phyloP scores from a whole-genome alignment of 345 rosid genomes.

The Trapa incisa region DNA sequence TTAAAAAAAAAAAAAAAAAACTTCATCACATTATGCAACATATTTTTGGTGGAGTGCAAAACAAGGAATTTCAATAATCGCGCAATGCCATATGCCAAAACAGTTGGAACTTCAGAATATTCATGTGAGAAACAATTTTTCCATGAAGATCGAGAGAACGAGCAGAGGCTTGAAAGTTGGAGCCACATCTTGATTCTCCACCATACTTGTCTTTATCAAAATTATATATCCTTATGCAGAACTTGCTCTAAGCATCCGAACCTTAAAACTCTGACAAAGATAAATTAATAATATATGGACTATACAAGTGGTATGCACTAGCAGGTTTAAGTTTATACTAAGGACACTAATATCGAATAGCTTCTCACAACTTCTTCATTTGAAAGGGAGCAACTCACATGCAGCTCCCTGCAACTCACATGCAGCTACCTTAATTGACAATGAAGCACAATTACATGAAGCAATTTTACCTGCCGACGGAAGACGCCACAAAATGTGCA shows the following conservation, averaged over 20 bases:
- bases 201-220: no score
- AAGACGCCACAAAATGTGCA: slow-evolving; percentile 96
- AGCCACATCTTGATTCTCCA: no score
- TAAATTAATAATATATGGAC: not conserved
- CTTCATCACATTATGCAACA: not conserved
- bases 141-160: no score
- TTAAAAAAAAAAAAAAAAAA: not conserved
- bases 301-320: not conserved
- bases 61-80: no score
- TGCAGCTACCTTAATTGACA: not conserved
- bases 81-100: no score
- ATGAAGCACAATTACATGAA: not conserved
- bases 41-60: not conserved
- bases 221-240: no score
- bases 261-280: not conserved
- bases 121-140: no score
- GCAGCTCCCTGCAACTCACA: not conserved
- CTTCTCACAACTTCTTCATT: not conserved
- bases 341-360: not conserved
- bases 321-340: not conserved
- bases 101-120: no score
- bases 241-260: not conserved
- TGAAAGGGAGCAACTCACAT: not conserved
- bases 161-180: no score
- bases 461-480: slow-evolving; percentile 62